These are phyloP conservation scores for Tolypocladium inflatum DNA, from an alignment of 2,329 filamentous ascomycete genomes.

Conservation along the genomic window DNA sequence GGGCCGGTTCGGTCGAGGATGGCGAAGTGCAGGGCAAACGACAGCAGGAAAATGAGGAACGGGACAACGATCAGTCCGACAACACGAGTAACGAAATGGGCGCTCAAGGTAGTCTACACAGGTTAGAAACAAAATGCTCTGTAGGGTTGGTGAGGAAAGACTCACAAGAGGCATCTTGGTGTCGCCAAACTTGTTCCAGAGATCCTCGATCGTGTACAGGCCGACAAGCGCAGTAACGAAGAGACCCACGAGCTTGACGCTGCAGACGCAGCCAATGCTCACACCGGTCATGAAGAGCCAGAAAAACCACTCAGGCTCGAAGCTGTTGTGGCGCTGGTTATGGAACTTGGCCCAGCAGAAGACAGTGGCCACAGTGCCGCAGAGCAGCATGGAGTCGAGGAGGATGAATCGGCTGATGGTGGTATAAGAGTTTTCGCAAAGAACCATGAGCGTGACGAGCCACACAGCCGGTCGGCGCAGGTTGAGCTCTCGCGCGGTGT, in stretches of 20 bases:
- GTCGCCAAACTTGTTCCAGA: constrained; percentile 98
- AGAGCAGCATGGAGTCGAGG: constrained; percentile 95
- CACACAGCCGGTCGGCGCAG: constrained; percentile 82
- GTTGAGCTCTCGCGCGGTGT: constrained; percentile 82
- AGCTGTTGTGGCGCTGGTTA: constrained; percentile 73
- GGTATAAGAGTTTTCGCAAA: constrained; percentile 98
- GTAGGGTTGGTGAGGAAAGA: constrained; percentile 4
- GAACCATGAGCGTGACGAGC: constrained; percentile 92
- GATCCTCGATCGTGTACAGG: constrained; percentile 88
- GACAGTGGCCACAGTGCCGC: constrained; percentile 95
- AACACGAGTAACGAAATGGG: constrained; percentile 72
- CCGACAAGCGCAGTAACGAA: constrained; percentile 94
- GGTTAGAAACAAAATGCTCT: constrained; percentile 1
- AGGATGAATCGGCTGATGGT: constrained; percentile 98
- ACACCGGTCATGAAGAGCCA: constrained; percentile 92
- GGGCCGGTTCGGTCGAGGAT: constrained; percentile 90
- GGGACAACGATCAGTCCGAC: constrained; percentile 84
- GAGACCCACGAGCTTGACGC: constrained; percentile 95
- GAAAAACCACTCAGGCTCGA: constrained; percentile 83
- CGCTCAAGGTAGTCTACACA: constrained; percentile 50
- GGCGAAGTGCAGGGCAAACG: constrained; percentile 89
- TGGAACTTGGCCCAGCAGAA: constrained; percentile 98
- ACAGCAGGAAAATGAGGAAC: constrained; percentile 86
- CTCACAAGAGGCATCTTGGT: constrained; percentile 76
- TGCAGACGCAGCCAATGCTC: constrained; percentile 96